Evolutionary conservation across 2,329 filamentous ascomycete species (phyloP), one percentile per base, ranked within the genome.

Genomic region (Colletotrichum spinosum): DNA sequence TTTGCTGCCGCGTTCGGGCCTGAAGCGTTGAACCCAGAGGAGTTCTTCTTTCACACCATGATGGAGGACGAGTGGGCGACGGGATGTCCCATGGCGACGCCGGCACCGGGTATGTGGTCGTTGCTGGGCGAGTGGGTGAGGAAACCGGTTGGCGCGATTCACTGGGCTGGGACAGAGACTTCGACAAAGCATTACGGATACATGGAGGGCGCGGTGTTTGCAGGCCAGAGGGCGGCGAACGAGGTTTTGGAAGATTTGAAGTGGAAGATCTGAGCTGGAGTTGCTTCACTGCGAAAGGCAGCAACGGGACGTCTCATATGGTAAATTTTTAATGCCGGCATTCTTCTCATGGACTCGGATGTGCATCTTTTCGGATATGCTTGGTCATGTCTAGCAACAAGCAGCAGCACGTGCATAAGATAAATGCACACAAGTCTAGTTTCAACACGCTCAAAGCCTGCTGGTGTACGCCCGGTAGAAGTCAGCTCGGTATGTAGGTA

Each of bases 21-120:
- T 17, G 69, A 69, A 54, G 66, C 69, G n/a, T 54, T 60, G 2
- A 45, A 69, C 37, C 53, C 69, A 11, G 61, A 67, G 37, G 55
- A 56, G 2, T 62, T 67, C 57, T 65, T 67, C 37, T 60, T 63
- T 34, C 65, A 69, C 41, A 60, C 52, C 2, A 69, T 62, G 65
- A 52, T 63, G 48, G 67, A 65, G 17, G 67, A 69, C 15, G 60
- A 68, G 10, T 67, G 68, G 65, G 45, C 60, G 6, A 33, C 25
- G 15, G 63, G 60, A 3, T 61, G 65, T 25, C 69, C 63, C 2
- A 49, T 63, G 58, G 60, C 68, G 13, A 67, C 60, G 4, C 68
- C 60, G 2, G 25, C 53, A 15, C 59, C 68, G 8, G 66, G 66
- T 13, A 55, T 63, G 60, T 70, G 69, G 68, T 65, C 68, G 5